Evolutionary conservation across 805 yeast genomes (phyloP).

Genomic region (Candida maltosa): DNA sequence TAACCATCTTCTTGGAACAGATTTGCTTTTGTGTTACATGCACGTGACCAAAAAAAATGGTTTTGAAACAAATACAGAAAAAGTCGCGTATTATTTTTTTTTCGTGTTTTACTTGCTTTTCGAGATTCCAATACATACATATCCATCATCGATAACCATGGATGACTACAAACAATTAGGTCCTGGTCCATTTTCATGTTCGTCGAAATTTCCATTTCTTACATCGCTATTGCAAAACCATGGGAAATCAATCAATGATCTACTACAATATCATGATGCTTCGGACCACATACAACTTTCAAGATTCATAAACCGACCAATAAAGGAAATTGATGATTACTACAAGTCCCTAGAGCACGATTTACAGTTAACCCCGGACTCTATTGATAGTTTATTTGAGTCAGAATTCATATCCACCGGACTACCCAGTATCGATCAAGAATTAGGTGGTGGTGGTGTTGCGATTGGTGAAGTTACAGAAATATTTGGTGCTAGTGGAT

Average conservation of each 20-base stretch:
- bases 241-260: constrained; percentile 25
- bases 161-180: constrained; percentile 22
- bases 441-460: constrained; percentile 29
- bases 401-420: constrained; percentile 19
- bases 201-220: constrained; percentile 14
- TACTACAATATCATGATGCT: constrained; percentile 14
- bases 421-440: constrained; percentile 19
- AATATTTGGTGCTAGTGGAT: constrained; percentile 77
- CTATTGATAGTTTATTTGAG: background rate
- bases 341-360: constrained; percentile 2
- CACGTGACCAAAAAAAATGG: too few species aligned
- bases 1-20: too few species aligned
- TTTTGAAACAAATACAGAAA: too few species aligned
- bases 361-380: background rate
- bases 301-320: constrained; percentile 20
- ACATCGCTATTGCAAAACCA: constrained; percentile 13
- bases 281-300: constrained; percentile 15
- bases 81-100: background rate
- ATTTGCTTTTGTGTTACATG: too few species aligned
- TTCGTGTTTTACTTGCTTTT: background rate
- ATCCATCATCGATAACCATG: too few species aligned
- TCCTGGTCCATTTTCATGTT: constrained; percentile 7
- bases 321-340: constrained; percentile 23
- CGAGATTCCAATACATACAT: too few species aligned
- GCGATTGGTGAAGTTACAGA: constrained; percentile 50